Conservation (phyloP, 2,329 filamentous ascomycete genomes). For the Clonostachys solani region DNA sequence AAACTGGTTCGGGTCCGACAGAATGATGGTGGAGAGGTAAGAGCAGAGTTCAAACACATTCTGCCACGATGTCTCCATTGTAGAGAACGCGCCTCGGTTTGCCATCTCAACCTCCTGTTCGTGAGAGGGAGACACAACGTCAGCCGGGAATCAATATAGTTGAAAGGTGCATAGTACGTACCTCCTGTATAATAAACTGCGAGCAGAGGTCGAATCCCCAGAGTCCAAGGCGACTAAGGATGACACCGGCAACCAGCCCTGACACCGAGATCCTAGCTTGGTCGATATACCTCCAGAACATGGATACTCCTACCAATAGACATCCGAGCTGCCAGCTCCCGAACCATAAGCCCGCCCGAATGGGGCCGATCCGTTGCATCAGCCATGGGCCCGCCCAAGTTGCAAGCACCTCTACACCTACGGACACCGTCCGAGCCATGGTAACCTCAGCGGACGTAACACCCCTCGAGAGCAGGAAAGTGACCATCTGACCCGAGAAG, state of each 20-base stretch:
- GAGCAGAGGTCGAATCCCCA: constrained; percentile 59
- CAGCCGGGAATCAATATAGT: constrained; percentile 1
- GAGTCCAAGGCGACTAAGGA: constrained; percentile 54
- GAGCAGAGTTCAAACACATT: constrained; percentile 67
- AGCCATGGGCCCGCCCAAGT: constrained; percentile 56
- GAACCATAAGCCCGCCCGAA: constrained; percentile 69
- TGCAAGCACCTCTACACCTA: constrained; percentile 52
- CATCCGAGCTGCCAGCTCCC: constrained; percentile 62
- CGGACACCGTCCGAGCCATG: constrained; percentile 45
- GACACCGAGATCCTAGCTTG: constrained; percentile 30
- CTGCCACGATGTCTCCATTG: constrained; percentile 63
- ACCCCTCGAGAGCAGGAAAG: constrained; percentile 53
- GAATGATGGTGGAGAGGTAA: constrained; percentile 62
- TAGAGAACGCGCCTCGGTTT: constrained; percentile 64
- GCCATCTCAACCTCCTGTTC: constrained; percentile 45
- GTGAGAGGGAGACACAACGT: background rate
- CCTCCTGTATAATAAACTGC: constrained; percentile 59
- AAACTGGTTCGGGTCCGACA: constrained; percentile 60
- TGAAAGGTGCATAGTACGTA: constrained; percentile 16
- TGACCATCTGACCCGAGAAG: constrained; percentile 60
- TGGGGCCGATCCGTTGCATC: constrained; percentile 48
- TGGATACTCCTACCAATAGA: constrained; percentile 35
- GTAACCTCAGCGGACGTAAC: constrained; percentile 48
- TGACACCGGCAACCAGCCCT: constrained; percentile 43
- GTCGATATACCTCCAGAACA: constrained; percentile 29